Base-by-base conservation (phyloP, 106 monocot genomes). In the Xerophyta viscosa region DNA sequence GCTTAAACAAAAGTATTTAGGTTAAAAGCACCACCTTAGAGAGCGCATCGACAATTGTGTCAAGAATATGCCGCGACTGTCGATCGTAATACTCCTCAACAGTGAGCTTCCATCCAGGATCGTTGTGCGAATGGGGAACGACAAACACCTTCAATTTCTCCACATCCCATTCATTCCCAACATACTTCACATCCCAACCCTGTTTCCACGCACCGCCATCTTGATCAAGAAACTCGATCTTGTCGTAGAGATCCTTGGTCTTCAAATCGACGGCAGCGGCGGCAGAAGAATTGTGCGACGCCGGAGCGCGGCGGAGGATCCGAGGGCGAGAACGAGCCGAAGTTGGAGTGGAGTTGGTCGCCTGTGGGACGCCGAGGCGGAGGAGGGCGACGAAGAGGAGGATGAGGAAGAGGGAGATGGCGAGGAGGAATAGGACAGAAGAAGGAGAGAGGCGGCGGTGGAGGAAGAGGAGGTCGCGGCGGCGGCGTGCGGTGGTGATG, bases 131-230 rank as follows among this genome's bases (percentile, higher is more conserved):
- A 66, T 96, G 96, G 1, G 96, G 96, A 18, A 86, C 89, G 5
- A 96, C 96, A 48, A 96, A 96, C 1, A 96, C 89, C 73, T 96
- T 96, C 15, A 96, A 73, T 65, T 86, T 88, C 82, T 96, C 96
- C 17, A 6, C 22, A 55, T 89, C 66, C 96, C 89, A 96, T 71
- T 96, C 89, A 48, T 69, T 27, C 3, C 81, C 89, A 0, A 19
- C 57, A 50, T 89, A 96, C 14, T 33, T 51, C 52, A 96, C 96
- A 29, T 56, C 21, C 96, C 96, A 96, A 27, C 96, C 96, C 57
- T 96, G 96, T 65, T 84, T 96, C 96, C 96, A 96, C 8, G 89
- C 66, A 22, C 96, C 96, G 7, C 96, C 96, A 42, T 85, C 96
- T 3, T 73, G 36, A 51, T 96, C 89, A 33, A 2, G 17, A 55